Evolutionary conservation across 352 stramenopile species (phyloP).

Genomic region (Aphanomyces stellatus): DNA sequence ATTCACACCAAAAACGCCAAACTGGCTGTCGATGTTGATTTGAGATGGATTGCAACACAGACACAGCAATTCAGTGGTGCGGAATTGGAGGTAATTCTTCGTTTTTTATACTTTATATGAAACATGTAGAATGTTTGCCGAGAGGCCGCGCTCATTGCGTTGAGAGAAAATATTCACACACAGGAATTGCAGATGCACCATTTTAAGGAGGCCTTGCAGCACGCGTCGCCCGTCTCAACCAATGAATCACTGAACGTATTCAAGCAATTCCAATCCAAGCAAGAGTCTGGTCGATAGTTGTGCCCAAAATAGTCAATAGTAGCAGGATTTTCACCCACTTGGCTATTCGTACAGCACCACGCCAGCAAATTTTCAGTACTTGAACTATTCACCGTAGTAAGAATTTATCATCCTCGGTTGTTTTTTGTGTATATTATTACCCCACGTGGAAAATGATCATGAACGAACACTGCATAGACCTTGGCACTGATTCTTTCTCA

Average conservation of each 20-base stretch:
- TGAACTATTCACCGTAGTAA: too few species aligned
- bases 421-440: too few species aligned
- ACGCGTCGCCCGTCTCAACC: slow-evolving; percentile 48
- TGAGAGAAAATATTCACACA: slow-evolving; percentile 60
- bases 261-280: slow-evolving; percentile 31
- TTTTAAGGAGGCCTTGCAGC: slow-evolving; percentile 42
- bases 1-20: slow-evolving; percentile 67
- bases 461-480: too few species aligned
- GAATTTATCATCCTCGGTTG: too few species aligned
- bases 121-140: slow-evolving; percentile 75
- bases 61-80: slow-evolving; percentile 74
- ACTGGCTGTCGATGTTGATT: slow-evolving; percentile 51
- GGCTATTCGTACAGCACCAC: neutral
- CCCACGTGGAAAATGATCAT: too few species aligned
- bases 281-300: neutral
- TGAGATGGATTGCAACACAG: slow-evolving; percentile 38
- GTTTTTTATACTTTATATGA: too few species aligned
- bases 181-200: slow-evolving; percentile 44
- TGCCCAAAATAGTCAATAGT: neutral
- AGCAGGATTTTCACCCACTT: neutral
- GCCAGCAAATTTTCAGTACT: neutral
- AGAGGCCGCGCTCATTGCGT: slow-evolving; percentile 60
- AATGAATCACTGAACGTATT: slow-evolving; percentile 45
- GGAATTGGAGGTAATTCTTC: slow-evolving; percentile 64
- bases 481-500: too few species aligned